Percentiles rank a stretch among this genome's conserved stretches.
phyloP scores from a whole-genome alignment of 148 eudicot species.

The Polygonum maritimum region DNA sequence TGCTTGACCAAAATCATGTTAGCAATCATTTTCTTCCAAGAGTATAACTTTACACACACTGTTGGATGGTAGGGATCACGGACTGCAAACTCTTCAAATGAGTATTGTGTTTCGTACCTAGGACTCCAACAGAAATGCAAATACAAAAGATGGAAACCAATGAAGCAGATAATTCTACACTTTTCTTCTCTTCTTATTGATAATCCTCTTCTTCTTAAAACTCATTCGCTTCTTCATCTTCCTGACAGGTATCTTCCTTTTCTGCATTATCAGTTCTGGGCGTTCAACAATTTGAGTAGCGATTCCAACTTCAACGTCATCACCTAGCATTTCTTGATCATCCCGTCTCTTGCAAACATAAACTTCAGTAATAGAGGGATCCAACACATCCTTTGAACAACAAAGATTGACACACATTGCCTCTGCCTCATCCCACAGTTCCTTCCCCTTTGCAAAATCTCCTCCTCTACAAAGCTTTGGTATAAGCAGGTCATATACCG shows the following conservation, averaged over 20 bases:
- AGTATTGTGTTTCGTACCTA: no score
- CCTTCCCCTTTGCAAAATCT: constrained; percentile 40
- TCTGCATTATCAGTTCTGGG: constrained; percentile 13
- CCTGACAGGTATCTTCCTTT: constrained; percentile 2
- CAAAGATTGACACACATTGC: constrained; percentile 31
- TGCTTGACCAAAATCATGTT: no score
- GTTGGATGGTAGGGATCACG: no score
- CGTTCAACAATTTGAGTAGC: constrained; percentile 11
- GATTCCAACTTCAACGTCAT: constrained; percentile 2
- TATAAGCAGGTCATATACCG: constrained; percentile 50
- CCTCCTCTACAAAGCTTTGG: constrained; percentile 51
- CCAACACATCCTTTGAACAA: constrained; percentile 43
- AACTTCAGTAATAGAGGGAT: constrained; percentile 41
- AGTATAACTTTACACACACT: no score
- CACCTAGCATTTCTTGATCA: constrained; percentile 14
- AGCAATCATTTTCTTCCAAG: no score
- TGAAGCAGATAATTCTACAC: not conserved
- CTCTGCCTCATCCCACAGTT: constrained; percentile 57
- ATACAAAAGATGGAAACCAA: not conserved
- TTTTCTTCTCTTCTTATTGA: not conserved
- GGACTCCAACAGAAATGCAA: not conserved
- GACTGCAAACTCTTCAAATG: no score
- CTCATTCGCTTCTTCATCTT: constrained; percentile 17
- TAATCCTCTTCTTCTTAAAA: constrained; percentile 13
- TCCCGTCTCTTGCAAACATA: constrained; percentile 30